Evolutionary conservation across 345 rosid species (phyloP), one percentile per base, ranked within the genome.

Genomic region (Salix arbutifolia): DNA sequence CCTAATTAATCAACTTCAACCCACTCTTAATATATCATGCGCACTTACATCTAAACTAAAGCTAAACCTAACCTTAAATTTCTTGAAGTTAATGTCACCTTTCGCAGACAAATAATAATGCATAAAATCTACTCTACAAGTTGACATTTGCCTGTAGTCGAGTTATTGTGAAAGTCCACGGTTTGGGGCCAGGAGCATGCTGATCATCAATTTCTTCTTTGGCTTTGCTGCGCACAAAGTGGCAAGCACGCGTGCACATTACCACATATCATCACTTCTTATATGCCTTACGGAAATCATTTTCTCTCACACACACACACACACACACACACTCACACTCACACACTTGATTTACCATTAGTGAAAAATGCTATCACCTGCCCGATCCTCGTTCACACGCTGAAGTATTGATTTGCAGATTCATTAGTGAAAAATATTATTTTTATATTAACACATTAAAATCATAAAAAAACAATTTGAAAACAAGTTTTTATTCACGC

Each of bases 201-300:
- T 44, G 30, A 74, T 65, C 25, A 19, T 10, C 14, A 42, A 11
- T 44, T 31, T 17, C 48, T 37, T 46, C 16, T 65, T 66, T 53
- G 23, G 12, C 30, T 53, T 21, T 11, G 12, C 19, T 53, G 31
- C 3, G 12, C 12, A 8, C 31, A 50, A 73, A 28, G 38, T 33
- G n/a, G 62, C 72, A 38, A 25, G 67, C 62, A 75, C 53, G 78
- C 78, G 50, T 75, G 72, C 56, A 52, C 30, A 23, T 52, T 52
- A 9, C n/a, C 8, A 66, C 17, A 73, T 61, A 60, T 26, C 31
- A 60, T 73, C 33, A 8, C 23, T 42, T 44, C 50, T 44, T 13
- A 13, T 33, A 0, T 33, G 6, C 37, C 37, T 2, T 40, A 40
- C 44, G 3, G 3, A 40, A 40, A 40, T 40, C 42, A 38, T 44